Base-by-base conservation (phyloP, 2,329 filamentous ascomycete species). In the Neofusicoccum ribis region DNA sequence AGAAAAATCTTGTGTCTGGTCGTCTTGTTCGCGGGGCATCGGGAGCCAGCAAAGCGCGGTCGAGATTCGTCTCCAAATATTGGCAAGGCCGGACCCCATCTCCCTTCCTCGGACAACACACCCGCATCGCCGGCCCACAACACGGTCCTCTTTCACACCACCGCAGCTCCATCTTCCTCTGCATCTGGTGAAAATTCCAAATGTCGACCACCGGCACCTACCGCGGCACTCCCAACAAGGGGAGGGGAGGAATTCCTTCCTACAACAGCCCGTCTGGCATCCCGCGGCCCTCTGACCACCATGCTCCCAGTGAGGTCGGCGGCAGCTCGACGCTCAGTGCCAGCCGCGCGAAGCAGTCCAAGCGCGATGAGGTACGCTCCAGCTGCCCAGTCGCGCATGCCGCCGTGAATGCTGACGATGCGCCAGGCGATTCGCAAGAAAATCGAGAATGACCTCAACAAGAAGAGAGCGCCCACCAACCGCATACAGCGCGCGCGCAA, bases 371-470 rank as follows among this genome's bases (percentile, higher is more conserved):
- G 91, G 95, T 99, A 84, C 74, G 87, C 83, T 69, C 46, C 58
- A n/a, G 37, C 52, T 9, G 23, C 39, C 11, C 15, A 7, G 27
- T 66, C 34, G 44, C 5, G 50, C 47, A 44, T 58, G 58, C 65
- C 60, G 66, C 67, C 67, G 69, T 68, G 66, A 68, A 70, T 67
- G 65, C 62, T 58, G 68, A 60, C 56, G 41, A 65, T 63, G 51
- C 54, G 34, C 49, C 67, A 98, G 95, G 95, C 95, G 61, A 98
- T 99, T 77, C 92, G 95, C 74, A 89, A 89, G 75, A 98, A 97
- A 84, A 90, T 99, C 84, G 95, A 99, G 84, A 94, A 87, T 75
- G 95, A 99, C 78, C 89, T 99, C 82, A 96, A 88, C 86, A 98
- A 98, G 84, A 98, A 98, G 88, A 96, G 93, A 82, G 88, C 92